Base-by-base conservation (phyloP, 2,329 filamentous ascomycete genomes). In the Cladosporium sp. region DNA sequence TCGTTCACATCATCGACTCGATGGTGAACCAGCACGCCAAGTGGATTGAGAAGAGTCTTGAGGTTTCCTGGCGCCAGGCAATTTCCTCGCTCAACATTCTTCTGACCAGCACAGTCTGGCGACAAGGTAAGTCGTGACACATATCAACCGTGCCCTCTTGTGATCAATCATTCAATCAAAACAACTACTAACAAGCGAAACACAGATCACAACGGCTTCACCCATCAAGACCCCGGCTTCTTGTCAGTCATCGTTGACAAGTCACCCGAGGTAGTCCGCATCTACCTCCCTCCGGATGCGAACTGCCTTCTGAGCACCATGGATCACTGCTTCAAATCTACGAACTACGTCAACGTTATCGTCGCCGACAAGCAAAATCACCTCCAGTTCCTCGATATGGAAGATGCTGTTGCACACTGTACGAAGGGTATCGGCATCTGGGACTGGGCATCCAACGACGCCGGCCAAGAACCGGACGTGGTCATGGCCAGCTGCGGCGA, bases 1-100 rank as follows among this genome's bases (percentile, higher is more conserved):
- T 91, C 64, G 87, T 90, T 53, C 86, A 90, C 63, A 82, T 91
- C 61, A 89, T 91, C 60, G 86, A 90, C 68, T 88, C 84, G 1
- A 91, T 91, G 86, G 86, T 91, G 54, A 89, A 89, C 66, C 86
- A 89, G 72, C 86, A 91, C 70, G 89, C 85, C 74, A 91, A 91
- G 68, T 90, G 86, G 86, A 79, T 90, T 44, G 86, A 91, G 67
- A 91, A 90, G 71, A 87, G 83, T 57, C 73, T 83, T n/a, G 86
- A 90, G 63, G 83, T 90, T 17, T 82, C 86, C 61, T 91, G 87
- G 87, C 82, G 87, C 45, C 80, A 76, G 59, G 84, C 84, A 66
- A 73, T 90, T 9, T 79, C 86, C 7, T 89, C 86, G 0, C 80
- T 91, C 59, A 91, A 91, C 71, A 89, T 90, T 58, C 78, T 91